Evolutionary conservation across 768 basidiomycete genomes (phyloP), one percentile per base, ranked within the genome.

Genomic region (Kondoa malvinella): DNA sequence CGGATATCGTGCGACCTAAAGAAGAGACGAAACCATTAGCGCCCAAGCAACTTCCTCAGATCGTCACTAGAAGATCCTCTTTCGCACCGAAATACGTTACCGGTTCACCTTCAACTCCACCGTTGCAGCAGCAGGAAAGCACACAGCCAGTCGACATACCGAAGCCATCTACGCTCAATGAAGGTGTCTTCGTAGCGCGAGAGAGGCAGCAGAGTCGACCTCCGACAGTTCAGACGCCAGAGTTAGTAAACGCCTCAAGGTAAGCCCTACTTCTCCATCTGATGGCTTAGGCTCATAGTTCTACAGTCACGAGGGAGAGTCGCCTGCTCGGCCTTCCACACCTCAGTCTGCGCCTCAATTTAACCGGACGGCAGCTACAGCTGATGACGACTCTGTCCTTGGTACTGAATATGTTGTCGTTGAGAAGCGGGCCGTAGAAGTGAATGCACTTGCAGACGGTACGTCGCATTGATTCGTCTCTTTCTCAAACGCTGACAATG

Each of bases 361-460:
- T 8, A 50, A 50, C 8, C 40, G 21, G 21, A 21, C 40, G 8
- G 21, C 40, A 8, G 40, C 40, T 34, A 30, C 65, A 65, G 56
- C 58, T 2, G 69, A 67, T 57, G 62, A 82, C 86, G 65, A 82
- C 85, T 70, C 75, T 56, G 69, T 76, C 0, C 73, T 79, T 8
- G 76, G 76, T 1, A 74, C 74, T 65, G 94, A 97, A 74, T 99
- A 99, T 73, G 94, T 97, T 0, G 83, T 99, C 0, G 88, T 97
- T 1, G 92, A 87, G 57, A 91, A 99, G 66, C 82, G 86, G 63
- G 88, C 88, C 1, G 87, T 96, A 1, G 92, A 97, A 75, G 89
- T 96, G 76, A 90, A 89, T 75, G 84, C 85, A 17, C 83, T 90
- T 1, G 87, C 94, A 1, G 94, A 97, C 79, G 92, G 92, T 88